Evolutionary conservation across 1,139 yeast species (phyloP).

Genomic region (Suzukiozyma palmioleophila): DNA sequence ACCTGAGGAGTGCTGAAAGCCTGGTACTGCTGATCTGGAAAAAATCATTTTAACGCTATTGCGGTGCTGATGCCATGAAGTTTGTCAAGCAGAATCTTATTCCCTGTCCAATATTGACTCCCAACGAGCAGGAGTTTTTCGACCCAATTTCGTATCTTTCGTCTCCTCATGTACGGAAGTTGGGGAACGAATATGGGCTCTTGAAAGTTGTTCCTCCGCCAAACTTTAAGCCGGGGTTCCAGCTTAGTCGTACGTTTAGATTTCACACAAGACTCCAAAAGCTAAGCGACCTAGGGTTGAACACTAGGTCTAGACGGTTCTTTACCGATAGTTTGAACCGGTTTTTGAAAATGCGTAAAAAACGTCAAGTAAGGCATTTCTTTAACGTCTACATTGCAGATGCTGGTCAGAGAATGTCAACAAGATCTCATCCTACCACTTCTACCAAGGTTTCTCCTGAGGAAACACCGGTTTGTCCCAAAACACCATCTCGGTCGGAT

Average conservation of each 20-base stretch:
- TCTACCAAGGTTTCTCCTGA: background rate
- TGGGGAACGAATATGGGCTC: slow-evolving; percentile 61
- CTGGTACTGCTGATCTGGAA: too few relatives aligned
- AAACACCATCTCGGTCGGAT: background rate
- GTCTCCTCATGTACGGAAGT: slow-evolving; percentile 39
- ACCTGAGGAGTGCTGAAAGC: too few relatives aligned
- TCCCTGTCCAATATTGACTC: slow-evolving; percentile 56
- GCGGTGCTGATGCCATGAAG: slow-evolving; percentile 2
- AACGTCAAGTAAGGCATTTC: slow-evolving; percentile 21
- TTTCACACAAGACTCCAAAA: slow-evolving; percentile 66
- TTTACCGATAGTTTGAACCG: slow-evolving; percentile 59
- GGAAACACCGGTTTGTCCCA: background rate
- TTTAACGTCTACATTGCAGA: slow-evolving; percentile 15
- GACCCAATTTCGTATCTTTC: slow-evolving; percentile 63
- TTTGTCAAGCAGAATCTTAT: slow-evolving; percentile 25
- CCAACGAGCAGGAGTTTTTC: slow-evolving; percentile 49
- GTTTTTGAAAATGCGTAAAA: slow-evolving; percentile 45
- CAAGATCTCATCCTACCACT: background rate
- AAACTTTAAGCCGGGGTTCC: slow-evolving; percentile 50
- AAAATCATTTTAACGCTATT: too few relatives aligned
- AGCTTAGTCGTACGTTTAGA: slow-evolving; percentile 49
- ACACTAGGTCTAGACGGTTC: slow-evolving; percentile 58
- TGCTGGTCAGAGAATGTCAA: slow-evolving; percentile 1
- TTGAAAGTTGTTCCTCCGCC: slow-evolving; percentile 63
- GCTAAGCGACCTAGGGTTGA: slow-evolving; percentile 57